Base-by-base conservation (phyloP, 345 rosid species). In the Salix brachista region DNA sequence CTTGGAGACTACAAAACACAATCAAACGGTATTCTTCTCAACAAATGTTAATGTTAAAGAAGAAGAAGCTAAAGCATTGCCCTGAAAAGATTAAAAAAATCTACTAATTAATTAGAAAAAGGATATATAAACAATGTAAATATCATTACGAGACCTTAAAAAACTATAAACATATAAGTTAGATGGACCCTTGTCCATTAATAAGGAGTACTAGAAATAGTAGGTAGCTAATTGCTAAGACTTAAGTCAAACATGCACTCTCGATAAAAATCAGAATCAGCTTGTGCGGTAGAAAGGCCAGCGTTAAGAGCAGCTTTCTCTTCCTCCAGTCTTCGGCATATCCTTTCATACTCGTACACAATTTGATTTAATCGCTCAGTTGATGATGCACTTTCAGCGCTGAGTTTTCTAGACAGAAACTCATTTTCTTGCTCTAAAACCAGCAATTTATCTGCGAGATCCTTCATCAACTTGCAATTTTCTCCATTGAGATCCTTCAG, bases 271-370 rank as follows among this genome's bases (percentile, higher is more conserved):
- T 79, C 74, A 60, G 37, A 48, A 2, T 32, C 9, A 4, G 62
- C 68, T 34, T 42, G 58, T 13, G 73, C 52, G n/a, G 70, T 73
- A 61, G 23, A n/a, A 6, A 73, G 74, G 21, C 46, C 12, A 23
- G 50, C 61, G 36, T 34, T 67, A 25, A 79, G 70, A 50, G 61
- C 54, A 12, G 25, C 11, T 3, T 68, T 79, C 52, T 79, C 75
- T 14, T 74, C 66, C 66, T 74, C 78, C 66, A 69, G 50, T 6
- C 23, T 62, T 11, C 18, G 37, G 56, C 75, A 75, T 41, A 64
- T 36, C 6, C 50, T 71, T 34, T 70, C 75, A 6, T 21, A 14
- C 34, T 67, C 64, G 3, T 25, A 7, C 34, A 36, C 10, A 19
- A 25, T 3, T n/a, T 13, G 14, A 25, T 3, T 6, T 26, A 65